Evolutionary conservation across 164 flowering plant species (phyloP), one percentile per base, ranked within the genome.

Genomic region (Malania oleifera): DNA sequence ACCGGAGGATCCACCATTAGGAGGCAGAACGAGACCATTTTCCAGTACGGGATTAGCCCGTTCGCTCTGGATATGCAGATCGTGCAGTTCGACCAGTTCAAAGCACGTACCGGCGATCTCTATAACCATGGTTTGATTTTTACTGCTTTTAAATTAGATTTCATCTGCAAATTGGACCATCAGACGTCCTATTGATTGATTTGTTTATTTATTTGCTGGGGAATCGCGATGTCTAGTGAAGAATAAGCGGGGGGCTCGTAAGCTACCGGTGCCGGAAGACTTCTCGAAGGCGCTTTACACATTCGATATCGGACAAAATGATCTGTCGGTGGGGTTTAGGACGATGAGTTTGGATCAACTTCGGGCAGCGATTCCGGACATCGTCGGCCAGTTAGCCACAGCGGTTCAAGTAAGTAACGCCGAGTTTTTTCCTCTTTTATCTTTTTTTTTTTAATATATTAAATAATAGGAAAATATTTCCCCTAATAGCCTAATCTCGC

Each of bases 41-140:
- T 0, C 62, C 62, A 13, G 53, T 52, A n/a, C 14, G 25, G 40
- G 6, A 28, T 18, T 3, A 59, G 62, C 25, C 62, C 62, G 19
- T 46, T 59, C 19, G 14, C 31, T 35, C 62, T 59, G 18, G 26
- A 22, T n/a, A n/a, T 59, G 19, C 62, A 59, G 37, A 17, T 59
- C 18, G 8, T 40, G 10, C 62, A 48, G 31, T 59, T 59, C 28
- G 10, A 0, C 2, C 53, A 47, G 17, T 59, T 59, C 53, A 59
- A 59, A 24, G 17, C 62, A 1, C 62, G 62, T 14, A 59, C 62
- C 35, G 29, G 18, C 0, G 52, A 34, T 1, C 41, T 59, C 40
- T 59, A 40, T 37, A 40, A 56, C 35, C 35, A n/a, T n/a, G n/a
- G n/a, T n/a, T n/a, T n/a, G n/a, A n/a, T n/a, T n/a, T n/a, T n/a